Evolutionary conservation across 1,284 basidiomycete species (phyloP), one percentile per base, ranked within the genome.

Genomic region (Chondrostereum purpureum): DNA sequence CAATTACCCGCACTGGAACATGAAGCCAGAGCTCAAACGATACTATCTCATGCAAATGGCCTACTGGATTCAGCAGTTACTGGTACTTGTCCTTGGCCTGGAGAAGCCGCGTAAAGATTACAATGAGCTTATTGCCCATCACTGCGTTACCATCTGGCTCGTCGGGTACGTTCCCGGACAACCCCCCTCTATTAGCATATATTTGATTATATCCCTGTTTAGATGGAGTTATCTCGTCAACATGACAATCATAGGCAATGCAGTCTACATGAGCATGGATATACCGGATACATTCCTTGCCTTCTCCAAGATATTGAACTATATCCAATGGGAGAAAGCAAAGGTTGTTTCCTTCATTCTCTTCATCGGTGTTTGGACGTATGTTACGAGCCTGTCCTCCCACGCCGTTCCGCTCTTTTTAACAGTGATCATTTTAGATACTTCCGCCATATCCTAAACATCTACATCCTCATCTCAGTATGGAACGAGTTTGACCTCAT

Each of bases 241-340:
- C 59, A 52, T 90, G 42, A 97, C 93, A 0, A 70, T 83, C 54
- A 94, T 97, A 44, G 95, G 95, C 11, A 91, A 92, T 52, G 88
- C 92, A 1, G 80, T 98, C 19, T 98, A 89, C 58, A 77, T 95
- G 59, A 95, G 92, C 61, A 99, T 99, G 96, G 95, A 99, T 67
- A 76, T 95, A 23, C 92, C 93, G 2, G 95, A 99, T 60, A 69
- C 80, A 17, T 91, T 88, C 68, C 75, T 99, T 16, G 91, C 87
- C 17, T 65, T 88, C 43, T 83, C 88, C 11, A 96, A 96, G 67
- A 63, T 92, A 16, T 63, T 92, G 47, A 94, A 95, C 65, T 97
- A 97, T 59, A 73, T 95, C 33, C 77, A 80, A 56, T 73, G 69
- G 60, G 75, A 88, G 13, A 69, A 60, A 2, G 67, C 80, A 6